These are phyloP conservation scores for Jatropha curcas DNA, from an alignment of 345 rosid genomes.

Conservation along the genomic window DNA sequence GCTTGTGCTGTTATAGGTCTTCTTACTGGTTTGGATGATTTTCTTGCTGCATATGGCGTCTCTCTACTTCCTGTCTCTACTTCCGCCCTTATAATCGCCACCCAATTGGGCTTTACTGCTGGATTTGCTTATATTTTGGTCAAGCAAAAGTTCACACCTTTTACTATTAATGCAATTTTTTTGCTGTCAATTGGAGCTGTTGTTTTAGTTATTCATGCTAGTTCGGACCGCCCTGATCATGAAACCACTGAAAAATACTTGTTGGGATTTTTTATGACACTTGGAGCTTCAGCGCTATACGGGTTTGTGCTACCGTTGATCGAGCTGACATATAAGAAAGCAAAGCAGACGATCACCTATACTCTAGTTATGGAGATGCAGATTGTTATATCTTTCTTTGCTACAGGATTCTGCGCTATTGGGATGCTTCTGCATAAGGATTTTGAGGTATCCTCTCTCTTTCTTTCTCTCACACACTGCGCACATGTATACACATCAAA, in stretches of 20 bases:
- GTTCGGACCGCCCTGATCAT: slow-evolving; percentile 28
- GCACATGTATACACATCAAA: not conserved
- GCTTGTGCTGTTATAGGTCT: slow-evolving; percentile 28
- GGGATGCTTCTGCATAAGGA: slow-evolving; percentile 38
- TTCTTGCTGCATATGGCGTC: slow-evolving; percentile 25
- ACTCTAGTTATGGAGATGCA: slow-evolving; percentile 39
- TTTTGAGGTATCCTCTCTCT: slow-evolving; percentile 14
- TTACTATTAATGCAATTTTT: slow-evolving; percentile 22
- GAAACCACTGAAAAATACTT: slow-evolving; percentile 25
- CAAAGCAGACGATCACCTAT: slow-evolving; percentile 23
- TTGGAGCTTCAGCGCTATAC: slow-evolving; percentile 31
- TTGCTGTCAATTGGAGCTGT: slow-evolving; percentile 27
- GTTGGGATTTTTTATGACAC: slow-evolving; percentile 29
- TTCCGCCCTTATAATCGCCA: slow-evolving; percentile 31
- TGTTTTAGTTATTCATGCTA: slow-evolving; percentile 31
- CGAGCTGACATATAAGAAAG: slow-evolving; percentile 32
- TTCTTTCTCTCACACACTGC: not conserved
- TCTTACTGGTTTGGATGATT: slow-evolving; percentile 33
- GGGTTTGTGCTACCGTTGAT: slow-evolving; percentile 37
- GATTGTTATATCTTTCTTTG: slow-evolving; percentile 36
- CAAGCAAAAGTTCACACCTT: slow-evolving; percentile 28
- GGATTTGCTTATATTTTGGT: slow-evolving; percentile 28
- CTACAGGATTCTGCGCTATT: slow-evolving; percentile 29
- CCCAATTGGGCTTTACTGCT: slow-evolving; percentile 30
- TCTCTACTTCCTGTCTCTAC: slow-evolving; percentile 28